A percentile compares a stretch with the other conserved stretches of the same genome.
Conservation (phyloP, 306 rosid genomes). For the Glycyrrhiza uralensis region DNA sequence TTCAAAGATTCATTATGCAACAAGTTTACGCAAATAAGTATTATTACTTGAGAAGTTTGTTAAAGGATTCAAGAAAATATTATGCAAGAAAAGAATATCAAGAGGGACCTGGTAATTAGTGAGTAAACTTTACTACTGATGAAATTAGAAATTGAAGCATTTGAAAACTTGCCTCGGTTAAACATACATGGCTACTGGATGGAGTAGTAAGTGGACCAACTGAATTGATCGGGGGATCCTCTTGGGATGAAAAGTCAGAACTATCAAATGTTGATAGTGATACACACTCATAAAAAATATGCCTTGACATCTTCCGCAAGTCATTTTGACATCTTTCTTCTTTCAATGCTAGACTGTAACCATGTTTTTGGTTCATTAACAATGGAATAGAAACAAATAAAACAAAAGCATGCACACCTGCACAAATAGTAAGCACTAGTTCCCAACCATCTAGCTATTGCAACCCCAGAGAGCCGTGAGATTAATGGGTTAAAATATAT, state of each 20-base stretch:
- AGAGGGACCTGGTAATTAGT: constrained; percentile 26
- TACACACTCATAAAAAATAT: constrained; percentile 89
- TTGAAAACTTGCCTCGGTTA: constrained; percentile 57
- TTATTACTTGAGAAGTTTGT: background rate
- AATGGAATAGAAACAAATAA: background rate
- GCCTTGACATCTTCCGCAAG: constrained; percentile 88
- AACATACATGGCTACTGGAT: constrained; percentile 23
- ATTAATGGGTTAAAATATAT: background rate
- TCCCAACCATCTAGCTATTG: background rate
- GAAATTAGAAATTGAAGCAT: constrained; percentile 31
- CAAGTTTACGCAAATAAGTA: background rate
- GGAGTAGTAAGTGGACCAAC: constrained; percentile 48
- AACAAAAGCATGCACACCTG: background rate
- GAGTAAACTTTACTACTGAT: constrained; percentile 21
- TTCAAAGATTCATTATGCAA: background rate
- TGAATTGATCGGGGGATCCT: constrained; percentile 59
- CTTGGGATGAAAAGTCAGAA: constrained; percentile 91
- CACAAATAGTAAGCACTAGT: background rate
- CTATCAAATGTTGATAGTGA: constrained; percentile 93
- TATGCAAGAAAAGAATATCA: constrained; percentile 6
- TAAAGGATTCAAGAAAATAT: background rate
- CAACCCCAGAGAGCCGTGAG: background rate
- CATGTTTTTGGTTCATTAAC: constrained; percentile 14
- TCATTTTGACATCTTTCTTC: constrained; percentile 84
- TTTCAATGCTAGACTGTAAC: constrained; percentile 87